These are phyloP conservation scores for Grigorovia yakushimaensis DNA, from an alignment of 805 yeast genomes.

Conservation along the genomic window DNA sequence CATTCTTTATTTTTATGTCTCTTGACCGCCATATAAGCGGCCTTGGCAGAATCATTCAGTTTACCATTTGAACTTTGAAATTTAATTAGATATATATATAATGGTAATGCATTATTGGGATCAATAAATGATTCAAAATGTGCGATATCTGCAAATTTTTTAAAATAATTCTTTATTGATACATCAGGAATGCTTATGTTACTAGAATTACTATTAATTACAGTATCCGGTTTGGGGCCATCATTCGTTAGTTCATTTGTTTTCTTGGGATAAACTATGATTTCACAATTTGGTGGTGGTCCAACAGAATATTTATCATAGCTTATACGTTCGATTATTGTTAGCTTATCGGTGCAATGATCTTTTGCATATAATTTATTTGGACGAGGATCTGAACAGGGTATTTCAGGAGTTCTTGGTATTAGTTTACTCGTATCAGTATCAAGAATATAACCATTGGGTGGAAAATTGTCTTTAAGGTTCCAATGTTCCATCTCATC, in stretches of 20 bases:
- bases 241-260: neutral
- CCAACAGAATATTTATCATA: constrained; percentile 71
- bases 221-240: neutral
- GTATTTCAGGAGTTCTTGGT: constrained; percentile 12
- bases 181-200: constrained; percentile 12
- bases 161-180: constrained; percentile 41
- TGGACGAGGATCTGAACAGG: constrained; percentile 21
- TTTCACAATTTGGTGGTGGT: constrained; percentile 58
- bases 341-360: constrained; percentile 7
- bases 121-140: constrained; percentile 54
- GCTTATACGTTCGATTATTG: constrained; percentile 25
- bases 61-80: constrained; percentile 48
- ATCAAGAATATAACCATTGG: constrained; percentile 16
- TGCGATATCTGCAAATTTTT: constrained; percentile 52
- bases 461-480: constrained; percentile 11
- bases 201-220: constrained; percentile 5
- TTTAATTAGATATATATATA: constrained; percentile 58
- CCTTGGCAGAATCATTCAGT: constrained; percentile 37
- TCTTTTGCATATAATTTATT: neutral
- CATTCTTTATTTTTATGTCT: constrained; percentile 34
- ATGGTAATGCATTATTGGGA: constrained; percentile 66
- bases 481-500: constrained; percentile 21
- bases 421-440: constrained; percentile 7
- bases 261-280: constrained; percentile 51
- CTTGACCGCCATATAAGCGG: constrained; percentile 38